Base-by-base conservation (phyloP, 306 rosid species). In the Urtica urens region DNA sequence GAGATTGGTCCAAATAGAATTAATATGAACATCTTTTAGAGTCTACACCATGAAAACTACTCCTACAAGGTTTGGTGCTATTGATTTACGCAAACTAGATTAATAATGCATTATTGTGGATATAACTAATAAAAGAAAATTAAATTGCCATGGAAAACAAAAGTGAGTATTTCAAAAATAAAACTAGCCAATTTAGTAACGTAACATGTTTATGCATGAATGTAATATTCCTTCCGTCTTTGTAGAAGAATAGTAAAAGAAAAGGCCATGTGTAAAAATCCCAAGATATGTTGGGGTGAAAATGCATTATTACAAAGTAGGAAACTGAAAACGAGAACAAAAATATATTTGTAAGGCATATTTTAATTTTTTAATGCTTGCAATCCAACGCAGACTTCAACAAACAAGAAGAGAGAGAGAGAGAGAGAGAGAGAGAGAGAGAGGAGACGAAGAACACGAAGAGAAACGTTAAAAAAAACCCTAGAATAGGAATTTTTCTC, bases 341-440 rank as follows among this genome's bases (percentile, higher is more conserved):
- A 40, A 13, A 47, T 23, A n/a, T n/a, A n/a, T n/a, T n/a, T n/a
- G n/a, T n/a, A n/a, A n/a, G n/a, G n/a, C n/a, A n/a, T n/a, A 3
- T 13, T 25, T 13, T 29, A 39, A 39, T 30, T 53, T 4, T 4
- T 28, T 45, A 43, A 23, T 7, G 48, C 35, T 55, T 39, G 12
- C 63, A 48, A 55, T 64, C 70, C 63, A 56, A 53, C 34, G 60
- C 62, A 54, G 63, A 74, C 88, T 48, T 79, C 59, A 49, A 53
- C 73, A 47, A n/a, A 66, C 47, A 71, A 71, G 70, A 55, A 35
- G 48, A 12, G 24, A 55, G 68, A 61, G 63, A 55, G 52, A 12
- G 57, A 26, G 47, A 14, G 35, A 57, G 65, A 57, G 60, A 56
- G 41, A 44, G 38, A 51, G 34, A 31, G 23, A 19, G 6, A 21